These are phyloP conservation scores for Oxytropis ochrocephala DNA, from an alignment of 306 rosid species.

Conservation along the genomic window DNA sequence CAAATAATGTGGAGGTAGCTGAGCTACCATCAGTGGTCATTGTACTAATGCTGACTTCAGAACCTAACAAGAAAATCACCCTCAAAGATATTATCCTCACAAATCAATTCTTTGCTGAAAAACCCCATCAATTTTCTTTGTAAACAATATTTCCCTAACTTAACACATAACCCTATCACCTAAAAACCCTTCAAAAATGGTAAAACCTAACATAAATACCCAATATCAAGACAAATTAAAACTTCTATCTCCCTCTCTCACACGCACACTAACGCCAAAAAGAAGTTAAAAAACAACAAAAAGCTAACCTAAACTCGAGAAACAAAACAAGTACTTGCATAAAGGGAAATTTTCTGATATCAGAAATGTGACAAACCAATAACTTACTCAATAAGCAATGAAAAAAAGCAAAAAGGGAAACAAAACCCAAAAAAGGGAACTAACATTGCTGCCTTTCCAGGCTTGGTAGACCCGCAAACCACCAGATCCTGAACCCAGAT, in stretches of 20 bases:
- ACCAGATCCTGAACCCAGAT: constrained; percentile 67
- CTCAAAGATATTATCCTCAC: background rate
- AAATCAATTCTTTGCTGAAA: background rate
- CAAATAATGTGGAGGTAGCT: background rate
- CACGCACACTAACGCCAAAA: background rate
- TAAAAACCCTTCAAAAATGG: background rate
- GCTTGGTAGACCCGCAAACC: constrained; percentile 76
- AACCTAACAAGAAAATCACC: constrained; percentile 9
- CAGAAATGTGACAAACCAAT: background rate
- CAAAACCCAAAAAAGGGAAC: constrained; percentile 7
- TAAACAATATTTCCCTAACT: background rate
- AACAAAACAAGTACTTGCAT: background rate
- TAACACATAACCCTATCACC: constrained; percentile 5
- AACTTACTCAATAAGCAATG: background rate
- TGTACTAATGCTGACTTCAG: constrained; percentile 8
- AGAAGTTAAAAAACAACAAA: background rate
- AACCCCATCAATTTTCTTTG: background rate
- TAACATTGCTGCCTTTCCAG: constrained; percentile 97
- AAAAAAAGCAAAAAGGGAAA: background rate
- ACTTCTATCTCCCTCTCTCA: background rate
- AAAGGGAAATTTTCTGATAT: background rate
- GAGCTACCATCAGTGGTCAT: background rate
- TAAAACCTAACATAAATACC: background rate
- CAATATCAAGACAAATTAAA: background rate
- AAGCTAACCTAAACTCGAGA: constrained; percentile 1